Evolutionary conservation across 2,329 filamentous ascomycete genomes (phyloP).

Genomic region (Hysterium pulicare): DNA sequence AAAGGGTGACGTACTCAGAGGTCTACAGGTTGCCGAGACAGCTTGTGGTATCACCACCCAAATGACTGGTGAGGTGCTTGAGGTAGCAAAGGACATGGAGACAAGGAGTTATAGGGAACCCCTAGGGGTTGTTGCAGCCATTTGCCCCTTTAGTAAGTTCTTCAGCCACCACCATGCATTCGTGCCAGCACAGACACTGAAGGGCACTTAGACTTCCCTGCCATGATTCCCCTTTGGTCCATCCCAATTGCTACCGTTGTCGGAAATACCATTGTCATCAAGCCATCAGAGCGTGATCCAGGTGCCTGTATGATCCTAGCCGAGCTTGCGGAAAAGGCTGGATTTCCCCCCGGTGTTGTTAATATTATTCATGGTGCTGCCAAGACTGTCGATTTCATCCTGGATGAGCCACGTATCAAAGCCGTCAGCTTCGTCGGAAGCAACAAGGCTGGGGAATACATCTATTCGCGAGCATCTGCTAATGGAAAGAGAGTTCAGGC

Average conservation of each 20-base stretch:
- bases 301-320: constrained; percentile 82
- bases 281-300: constrained; percentile 82
- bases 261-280: constrained; percentile 79
- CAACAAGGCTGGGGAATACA: constrained; percentile 88
- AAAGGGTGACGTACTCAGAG: constrained; percentile 75
- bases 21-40: constrained; percentile 80
- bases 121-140: constrained; percentile 75
- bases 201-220: constrained; percentile 67
- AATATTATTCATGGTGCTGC: constrained; percentile 81
- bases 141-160: constrained; percentile 77
- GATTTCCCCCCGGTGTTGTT: constrained; percentile 76
- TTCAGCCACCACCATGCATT: background rate
- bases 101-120: constrained; percentile 79
- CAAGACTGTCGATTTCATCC: constrained; percentile 79
- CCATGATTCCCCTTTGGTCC: constrained; percentile 91
- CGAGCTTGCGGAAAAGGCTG: constrained; percentile 74
- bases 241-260: constrained; percentile 82
- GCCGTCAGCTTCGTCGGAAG: constrained; percentile 82
- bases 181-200: constrained; percentile 17
- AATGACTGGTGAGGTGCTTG: constrained; percentile 77
- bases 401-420: constrained; percentile 82
- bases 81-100: constrained; percentile 89
- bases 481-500: constrained; percentile 87
- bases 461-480: constrained; percentile 72
- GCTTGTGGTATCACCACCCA: constrained; percentile 77